Evolutionary conservation across 164 flowering plant species (phyloP), one percentile per base, ranked within the genome.

Genomic region (Tetracentron sinense): DNA sequence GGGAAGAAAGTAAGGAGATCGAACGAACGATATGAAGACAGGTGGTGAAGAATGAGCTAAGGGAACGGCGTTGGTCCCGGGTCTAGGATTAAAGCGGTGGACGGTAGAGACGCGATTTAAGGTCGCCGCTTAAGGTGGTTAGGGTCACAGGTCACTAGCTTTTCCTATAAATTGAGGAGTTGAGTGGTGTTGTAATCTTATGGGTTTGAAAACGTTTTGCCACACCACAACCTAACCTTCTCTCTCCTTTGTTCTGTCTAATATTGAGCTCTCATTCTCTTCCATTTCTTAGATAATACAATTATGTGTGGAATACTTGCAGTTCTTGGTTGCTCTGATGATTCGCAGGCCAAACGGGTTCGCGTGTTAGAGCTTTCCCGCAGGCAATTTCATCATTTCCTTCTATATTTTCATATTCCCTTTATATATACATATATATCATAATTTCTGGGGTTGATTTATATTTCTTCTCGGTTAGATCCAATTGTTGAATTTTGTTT

Each of bases 301-400:
- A 35, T 21, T 22, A 89, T 89, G 96, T 89, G 96, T 72, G 96
- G 96, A 54, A 87, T 89, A 42, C 75, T 89, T 11, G 92, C 92
- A 1, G 96, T 89, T 61, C 72, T 89, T 31, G 89, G 92, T 56
- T 89, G 93, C 60, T 81, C 88, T 27, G 93, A 87, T 70, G 85
- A 81, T 60, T 89, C 96, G 22, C 92, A 82, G 65, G 82, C 93
- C 44, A 89, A 87, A 60, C 72, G 93, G 47, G 83, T 83, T 54
- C 84, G 91, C 51, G 88, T 89, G 15, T 86, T 89, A n/a, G 92
- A 89, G 76, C 92, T 89, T 47, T 89, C 92, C 26, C 90, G 96
- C 84, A 87, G 96, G 96, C 75, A 75, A 73, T 52, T 30, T 30
- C 30, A 25, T 20, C 23, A 23, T 10, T n/a, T 28, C 27, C 15